A percentile compares a stretch with the other conserved stretches of the same genome.
phyloP scores from a whole-genome alignment of 768 basidiomycete genomes.

The Rhizopogon vinicolor region DNA sequence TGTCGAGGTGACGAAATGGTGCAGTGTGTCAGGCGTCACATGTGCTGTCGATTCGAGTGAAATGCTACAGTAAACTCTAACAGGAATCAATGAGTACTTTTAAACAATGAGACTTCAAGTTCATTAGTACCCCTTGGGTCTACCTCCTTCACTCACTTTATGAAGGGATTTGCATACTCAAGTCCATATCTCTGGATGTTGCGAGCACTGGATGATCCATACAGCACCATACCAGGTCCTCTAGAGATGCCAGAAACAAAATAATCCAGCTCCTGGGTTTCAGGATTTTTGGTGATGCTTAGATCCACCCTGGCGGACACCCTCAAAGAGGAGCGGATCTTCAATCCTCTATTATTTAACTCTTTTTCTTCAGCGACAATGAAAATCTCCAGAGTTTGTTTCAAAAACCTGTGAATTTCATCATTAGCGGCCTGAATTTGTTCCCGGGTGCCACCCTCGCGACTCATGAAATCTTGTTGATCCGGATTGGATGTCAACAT shows the following conservation, averaged over 20 bases:
- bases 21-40: too few relatives aligned
- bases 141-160: too few relatives aligned
- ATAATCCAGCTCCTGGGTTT: not conserved
- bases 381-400: not conserved
- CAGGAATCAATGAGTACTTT: too few relatives aligned
- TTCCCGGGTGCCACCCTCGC: not conserved
- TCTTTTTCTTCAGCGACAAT: not conserved
- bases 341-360: rapidly evolving
- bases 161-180: not conserved
- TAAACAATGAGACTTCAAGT: too few relatives aligned
- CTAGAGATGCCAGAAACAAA: not conserved
- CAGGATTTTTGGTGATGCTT: not conserved
- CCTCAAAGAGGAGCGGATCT: not conserved
- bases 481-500: not conserved
- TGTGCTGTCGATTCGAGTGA: too few relatives aligned
- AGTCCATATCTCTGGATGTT: not conserved
- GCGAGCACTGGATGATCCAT: not conserved
- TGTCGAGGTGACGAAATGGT: too few relatives aligned
- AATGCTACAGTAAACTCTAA: too few relatives aligned
- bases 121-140: too few relatives aligned
- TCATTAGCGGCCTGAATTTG: not conserved
- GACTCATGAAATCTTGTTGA: not conserved
- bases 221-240: not conserved
- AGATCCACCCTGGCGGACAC: not conserved
- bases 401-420: not conserved